phyloP scores from a whole-genome alignment of 805 yeast species.

The Kuraishia hungarica region DNA sequence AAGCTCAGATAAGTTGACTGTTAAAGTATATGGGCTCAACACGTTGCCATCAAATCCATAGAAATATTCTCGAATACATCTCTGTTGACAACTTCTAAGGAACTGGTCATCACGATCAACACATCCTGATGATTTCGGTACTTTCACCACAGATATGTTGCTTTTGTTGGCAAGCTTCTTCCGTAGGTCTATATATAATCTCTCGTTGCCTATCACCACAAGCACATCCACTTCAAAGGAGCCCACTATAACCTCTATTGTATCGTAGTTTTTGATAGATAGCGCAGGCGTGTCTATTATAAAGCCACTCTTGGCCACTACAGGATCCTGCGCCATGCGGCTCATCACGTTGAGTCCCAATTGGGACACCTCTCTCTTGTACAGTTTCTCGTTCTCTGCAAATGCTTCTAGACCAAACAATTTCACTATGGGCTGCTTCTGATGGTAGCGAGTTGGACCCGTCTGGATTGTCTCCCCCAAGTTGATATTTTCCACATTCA shows the following conservation, averaged over 20 bases:
- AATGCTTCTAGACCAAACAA: conserved; percentile 64
- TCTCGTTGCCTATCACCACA: conserved; percentile 71
- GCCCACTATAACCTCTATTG: conserved; percentile 48
- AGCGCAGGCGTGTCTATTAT: conserved; percentile 72
- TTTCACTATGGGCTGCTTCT: conserved; percentile 85
- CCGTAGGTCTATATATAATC: conserved; percentile 54
- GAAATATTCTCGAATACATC: conserved; percentile 77
- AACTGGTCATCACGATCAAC: conserved; percentile 66
- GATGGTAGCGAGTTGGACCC: conserved; percentile 69
- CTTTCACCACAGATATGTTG: conserved; percentile 41
- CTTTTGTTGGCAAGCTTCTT: conserved; percentile 32
- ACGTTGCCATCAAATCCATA: conserved; percentile 65
- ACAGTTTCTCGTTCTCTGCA: conserved; percentile 47
- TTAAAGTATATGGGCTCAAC: conserved; percentile 80
- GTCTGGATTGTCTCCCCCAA: conserved; percentile 77
- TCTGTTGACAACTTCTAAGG: conserved; percentile 64
- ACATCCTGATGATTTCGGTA: conserved; percentile 69
- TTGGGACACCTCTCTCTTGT: conserved; percentile 37
- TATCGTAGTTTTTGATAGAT: conserved; percentile 35
- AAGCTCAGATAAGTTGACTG: conserved; percentile 55
- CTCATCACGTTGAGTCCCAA: conserved; percentile 27
- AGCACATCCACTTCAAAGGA: conserved; percentile 51
- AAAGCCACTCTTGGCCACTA: conserved; percentile 41
- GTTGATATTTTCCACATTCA: conserved; percentile 62
- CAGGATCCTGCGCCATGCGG: conserved; percentile 42